These are phyloP conservation scores for Apiospora sp. DNA, from an alignment of 2,329 filamentous ascomycete species.

Conservation along the genomic window DNA sequence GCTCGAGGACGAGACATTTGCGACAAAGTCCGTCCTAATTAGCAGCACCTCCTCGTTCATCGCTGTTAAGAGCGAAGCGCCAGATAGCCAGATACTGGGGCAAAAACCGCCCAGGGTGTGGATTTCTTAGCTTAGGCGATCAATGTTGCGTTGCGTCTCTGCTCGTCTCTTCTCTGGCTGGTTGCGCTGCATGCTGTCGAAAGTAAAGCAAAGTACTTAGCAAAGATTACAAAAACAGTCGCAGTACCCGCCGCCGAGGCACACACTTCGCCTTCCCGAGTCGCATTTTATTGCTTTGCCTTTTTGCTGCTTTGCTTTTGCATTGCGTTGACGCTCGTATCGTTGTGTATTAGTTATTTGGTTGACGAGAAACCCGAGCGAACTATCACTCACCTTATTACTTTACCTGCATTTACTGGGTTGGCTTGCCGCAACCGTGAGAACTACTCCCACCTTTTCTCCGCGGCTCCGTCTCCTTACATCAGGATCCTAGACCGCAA, in stretches of 20 bases:
- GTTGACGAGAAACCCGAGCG: background rate
- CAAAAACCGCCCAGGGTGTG: background rate
- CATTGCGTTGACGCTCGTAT: constrained; percentile 21
- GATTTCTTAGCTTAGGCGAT: constrained; percentile 1
- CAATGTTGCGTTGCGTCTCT: background rate
- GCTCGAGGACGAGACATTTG: constrained; percentile 8
- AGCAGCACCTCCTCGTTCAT: constrained; percentile 3
- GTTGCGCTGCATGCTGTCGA: constrained; percentile 4
- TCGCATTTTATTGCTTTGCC: constrained; percentile 24
- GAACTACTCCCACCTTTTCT: background rate
- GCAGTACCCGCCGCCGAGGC: constrained; percentile 23
- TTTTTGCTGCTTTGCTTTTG: constrained; percentile 19
- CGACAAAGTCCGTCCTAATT: constrained; percentile 8
- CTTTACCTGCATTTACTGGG: background rate
- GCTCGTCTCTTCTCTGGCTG: background rate
- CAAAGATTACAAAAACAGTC: constrained; percentile 22
- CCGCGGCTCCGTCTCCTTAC: constrained; percentile 12
- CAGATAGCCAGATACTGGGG: constrained; percentile 14
- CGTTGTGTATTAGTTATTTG: background rate
- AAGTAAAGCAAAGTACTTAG: constrained; percentile 6
- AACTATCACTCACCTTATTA: background rate
- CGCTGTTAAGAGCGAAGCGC: constrained; percentile 17
- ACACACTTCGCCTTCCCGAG: constrained; percentile 14
- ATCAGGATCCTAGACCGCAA: constrained; percentile 19
- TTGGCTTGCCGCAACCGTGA: constrained; percentile 20